A percentile compares a stretch with the other conserved stretches of the same genome.
These are phyloP conservation scores for Boletus tomentosulus DNA, from an alignment of 768 basidiomycete species.

Conservation along the genomic window DNA sequence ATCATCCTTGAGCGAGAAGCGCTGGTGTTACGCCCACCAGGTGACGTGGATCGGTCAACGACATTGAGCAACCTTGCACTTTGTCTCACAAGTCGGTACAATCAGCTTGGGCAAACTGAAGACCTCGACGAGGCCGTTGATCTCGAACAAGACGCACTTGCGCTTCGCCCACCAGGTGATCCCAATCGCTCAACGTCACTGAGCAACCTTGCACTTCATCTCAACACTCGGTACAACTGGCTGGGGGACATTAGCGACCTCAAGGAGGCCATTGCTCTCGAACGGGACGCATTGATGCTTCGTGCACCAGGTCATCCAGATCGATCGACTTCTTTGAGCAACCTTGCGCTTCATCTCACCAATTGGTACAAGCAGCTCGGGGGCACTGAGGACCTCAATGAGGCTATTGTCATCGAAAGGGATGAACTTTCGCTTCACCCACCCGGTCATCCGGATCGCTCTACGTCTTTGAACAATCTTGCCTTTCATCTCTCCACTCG, in stretches of 20 bases:
- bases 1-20: neutral
- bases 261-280: neutral
- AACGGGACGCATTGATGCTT: neutral
- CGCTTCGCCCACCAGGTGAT: neutral
- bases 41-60: neutral
- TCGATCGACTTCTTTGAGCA: neutral
- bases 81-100: neutral
- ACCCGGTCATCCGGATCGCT: neutral
- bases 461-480: neutral
- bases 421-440: neutral
- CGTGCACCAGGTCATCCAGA: neutral
- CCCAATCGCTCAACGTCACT: neutral
- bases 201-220: neutral
- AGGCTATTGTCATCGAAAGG: neutral
- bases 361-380: neutral
- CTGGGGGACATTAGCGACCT: neutral
- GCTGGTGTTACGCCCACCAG: neutral
- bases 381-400: neutral
- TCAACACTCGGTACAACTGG: neutral
- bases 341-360: neutral
- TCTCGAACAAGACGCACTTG: neutral
- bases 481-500: neutral
- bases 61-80: neutral
- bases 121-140: neutral
- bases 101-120: neutral